Conservation (phyloP, 2,329 filamentous ascomycete genomes). For the Bisporella sp. region DNA sequence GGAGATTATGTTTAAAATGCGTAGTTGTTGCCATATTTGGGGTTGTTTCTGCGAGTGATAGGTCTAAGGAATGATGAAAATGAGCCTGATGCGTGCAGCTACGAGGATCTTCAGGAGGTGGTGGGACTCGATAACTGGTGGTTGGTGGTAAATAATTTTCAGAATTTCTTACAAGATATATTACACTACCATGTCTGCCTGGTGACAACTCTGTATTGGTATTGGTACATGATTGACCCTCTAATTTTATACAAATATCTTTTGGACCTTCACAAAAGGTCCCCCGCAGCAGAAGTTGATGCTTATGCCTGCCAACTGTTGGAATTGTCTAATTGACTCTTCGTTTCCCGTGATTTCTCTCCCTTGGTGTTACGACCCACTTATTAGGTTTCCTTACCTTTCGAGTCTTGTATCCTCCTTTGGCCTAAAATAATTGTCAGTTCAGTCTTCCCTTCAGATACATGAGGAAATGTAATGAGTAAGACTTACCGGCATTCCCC, state of each 20-base stretch:
- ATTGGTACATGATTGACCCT: neutral
- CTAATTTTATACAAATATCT: neutral
- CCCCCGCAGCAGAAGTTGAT: neutral
- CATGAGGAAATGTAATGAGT: slow-evolving; percentile 4
- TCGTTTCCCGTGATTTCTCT: slow-evolving; percentile 87
- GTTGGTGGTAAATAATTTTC: no score
- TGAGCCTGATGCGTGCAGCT: no score
- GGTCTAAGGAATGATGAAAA: no score
- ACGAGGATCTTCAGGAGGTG: no score
- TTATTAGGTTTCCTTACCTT: slow-evolving; percentile 85
- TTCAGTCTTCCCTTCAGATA: neutral
- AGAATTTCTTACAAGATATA: no score
- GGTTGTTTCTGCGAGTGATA: no score
- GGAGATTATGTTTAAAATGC: no score
- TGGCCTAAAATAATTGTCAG: slow-evolving; percentile 45
- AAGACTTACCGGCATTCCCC: slow-evolving; percentile 82
- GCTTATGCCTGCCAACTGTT: neutral
- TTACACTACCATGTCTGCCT: no score
- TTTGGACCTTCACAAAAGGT: neutral
- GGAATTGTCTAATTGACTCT: slow-evolving; percentile 49
- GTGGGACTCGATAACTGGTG: no score
- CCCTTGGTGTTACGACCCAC: slow-evolving; percentile 76
- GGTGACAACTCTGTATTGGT: no score
- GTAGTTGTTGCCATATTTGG: no score
- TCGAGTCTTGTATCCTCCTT: slow-evolving; percentile 88